These are phyloP conservation scores for Cyclanthera cordifolia DNA, from an alignment of 306 rosid genomes.

Conservation along the genomic window DNA sequence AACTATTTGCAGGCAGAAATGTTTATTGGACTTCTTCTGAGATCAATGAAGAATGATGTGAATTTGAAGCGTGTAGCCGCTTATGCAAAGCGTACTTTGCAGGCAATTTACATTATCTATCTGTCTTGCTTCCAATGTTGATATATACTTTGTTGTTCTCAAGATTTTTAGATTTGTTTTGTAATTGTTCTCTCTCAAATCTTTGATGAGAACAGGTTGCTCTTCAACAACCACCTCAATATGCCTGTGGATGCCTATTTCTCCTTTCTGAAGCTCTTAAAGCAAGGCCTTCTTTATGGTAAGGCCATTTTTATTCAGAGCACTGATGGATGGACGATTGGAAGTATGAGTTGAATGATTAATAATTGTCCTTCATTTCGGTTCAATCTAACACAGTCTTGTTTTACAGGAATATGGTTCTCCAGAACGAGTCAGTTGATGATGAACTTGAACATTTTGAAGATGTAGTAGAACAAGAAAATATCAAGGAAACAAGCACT, in stretches of 20 bases:
- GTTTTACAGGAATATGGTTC: constrained; percentile 54
- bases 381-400: background rate
- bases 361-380: background rate
- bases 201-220: constrained; percentile 45
- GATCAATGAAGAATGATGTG: constrained; percentile 88
- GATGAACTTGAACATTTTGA: constrained; percentile 90
- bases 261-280: constrained; percentile 90
- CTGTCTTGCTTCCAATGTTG: background rate
- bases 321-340: background rate
- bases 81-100: constrained; percentile 74
- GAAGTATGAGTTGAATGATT: background rate
- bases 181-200: background rate
- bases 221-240: constrained; percentile 93
- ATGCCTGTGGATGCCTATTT: constrained; percentile 88
- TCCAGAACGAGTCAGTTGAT: constrained; percentile 63
- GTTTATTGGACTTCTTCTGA: constrained; percentile 77
- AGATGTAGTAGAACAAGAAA: constrained; percentile 70
- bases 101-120: constrained; percentile 31
- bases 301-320: constrained; percentile 14
- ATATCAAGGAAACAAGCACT: constrained; percentile 32
- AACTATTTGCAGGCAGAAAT: constrained; percentile 58
- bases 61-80: constrained; percentile 83
- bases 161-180: background rate
- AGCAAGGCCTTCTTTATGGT: constrained; percentile 87
- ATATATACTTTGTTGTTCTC: background rate